Evolutionary conservation across 78 protist species (phyloP), one percentile per base, ranked within the genome.

Genomic region (Planoprotostelium fungivorum): DNA sequence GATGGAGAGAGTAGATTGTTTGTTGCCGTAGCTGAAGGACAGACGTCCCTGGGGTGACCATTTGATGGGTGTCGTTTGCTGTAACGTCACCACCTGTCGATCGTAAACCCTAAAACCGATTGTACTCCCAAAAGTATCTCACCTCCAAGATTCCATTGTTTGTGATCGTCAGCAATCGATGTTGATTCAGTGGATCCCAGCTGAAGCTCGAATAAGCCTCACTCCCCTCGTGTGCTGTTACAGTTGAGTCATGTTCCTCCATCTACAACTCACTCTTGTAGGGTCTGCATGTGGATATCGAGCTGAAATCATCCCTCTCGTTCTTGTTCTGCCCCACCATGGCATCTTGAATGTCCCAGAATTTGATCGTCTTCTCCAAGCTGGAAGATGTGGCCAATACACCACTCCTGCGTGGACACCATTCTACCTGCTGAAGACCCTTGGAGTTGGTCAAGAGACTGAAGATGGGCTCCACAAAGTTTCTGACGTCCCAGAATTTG

Each of bases 331-430:
- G 73, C 73, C 73, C 73, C 5, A 51, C 73, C 73, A 51, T 51
- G 36, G 94, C 91, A 29, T 90, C 87, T 84, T 93, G 89, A 37
- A 93, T 85, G 39, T 93, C 95, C 63, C 90, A 93, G 9, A 93
- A 73, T 36, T 93, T 93, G 1, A 93, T 84, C 0, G 91, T 38
- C 1, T 38, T 36, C 34, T 93, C 91, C n/a, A 89, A 90, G 36
- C 91, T 87, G 36, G 92, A 90, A 87, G 73, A 34, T 31, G 93
- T 39, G 0, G 95, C 95, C 1, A 93, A 73, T 25, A 93, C 91
- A 87, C 95, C 95, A 0, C 91, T 87, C 84, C 95, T 37, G 23
- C 93, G 88, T 29, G 95, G 95, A 84, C 93, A 93, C 95, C 95
- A 93, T 34, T 93, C 95, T 23, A 93, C 86, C 38, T 92, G 94